These are phyloP conservation scores for Chlamydomonas urium DNA, from an alignment of 139 green algal genomes.

Conservation along the genomic window DNA sequence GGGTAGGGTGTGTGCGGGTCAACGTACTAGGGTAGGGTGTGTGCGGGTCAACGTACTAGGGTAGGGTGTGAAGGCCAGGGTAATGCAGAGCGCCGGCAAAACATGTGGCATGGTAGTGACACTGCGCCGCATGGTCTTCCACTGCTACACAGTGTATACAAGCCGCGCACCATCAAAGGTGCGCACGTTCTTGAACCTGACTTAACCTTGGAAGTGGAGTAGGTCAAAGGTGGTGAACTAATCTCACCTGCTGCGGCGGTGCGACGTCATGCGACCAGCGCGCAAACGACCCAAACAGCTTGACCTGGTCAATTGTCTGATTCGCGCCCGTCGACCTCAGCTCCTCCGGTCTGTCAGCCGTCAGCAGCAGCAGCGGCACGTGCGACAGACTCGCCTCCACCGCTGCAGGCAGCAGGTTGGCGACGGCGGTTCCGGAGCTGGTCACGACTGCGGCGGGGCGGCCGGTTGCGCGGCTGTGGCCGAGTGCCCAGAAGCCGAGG, in stretches of 20 bases:
- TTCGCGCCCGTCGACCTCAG: constrained; percentile 90
- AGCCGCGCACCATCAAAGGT: too few species aligned
- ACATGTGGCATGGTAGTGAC: too few species aligned
- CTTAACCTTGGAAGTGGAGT: too few species aligned
- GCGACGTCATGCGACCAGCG: constrained; percentile 78
- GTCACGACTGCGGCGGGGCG: constrained; percentile 48
- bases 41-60: too few species aligned
- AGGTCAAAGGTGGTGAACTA: too few species aligned
- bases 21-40: too few species aligned
- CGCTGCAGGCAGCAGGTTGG: constrained; percentile 93
- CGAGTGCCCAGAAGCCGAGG: constrained; percentile 94
- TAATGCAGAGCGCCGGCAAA: too few species aligned
- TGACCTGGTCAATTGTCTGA: constrained; percentile 93
- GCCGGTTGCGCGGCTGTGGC: constrained; percentile 52
- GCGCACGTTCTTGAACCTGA: too few species aligned
- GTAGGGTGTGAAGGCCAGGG: too few species aligned
- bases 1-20: too few species aligned
- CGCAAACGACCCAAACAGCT: constrained; percentile 88
- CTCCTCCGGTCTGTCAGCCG: constrained; percentile 88
- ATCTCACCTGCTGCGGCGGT: constrained; percentile 51
- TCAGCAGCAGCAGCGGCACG: constrained; percentile 90
- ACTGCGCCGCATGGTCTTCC: too few species aligned
- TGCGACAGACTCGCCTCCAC: constrained; percentile 79
- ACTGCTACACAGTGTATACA: too few species aligned
- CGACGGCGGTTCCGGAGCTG: constrained; percentile 91